Evolutionary conservation across 192 early-diverging fungal species (phyloP), one percentile per base, ranked within the genome.

Genomic region (Spizellomyces punctatus): DNA sequence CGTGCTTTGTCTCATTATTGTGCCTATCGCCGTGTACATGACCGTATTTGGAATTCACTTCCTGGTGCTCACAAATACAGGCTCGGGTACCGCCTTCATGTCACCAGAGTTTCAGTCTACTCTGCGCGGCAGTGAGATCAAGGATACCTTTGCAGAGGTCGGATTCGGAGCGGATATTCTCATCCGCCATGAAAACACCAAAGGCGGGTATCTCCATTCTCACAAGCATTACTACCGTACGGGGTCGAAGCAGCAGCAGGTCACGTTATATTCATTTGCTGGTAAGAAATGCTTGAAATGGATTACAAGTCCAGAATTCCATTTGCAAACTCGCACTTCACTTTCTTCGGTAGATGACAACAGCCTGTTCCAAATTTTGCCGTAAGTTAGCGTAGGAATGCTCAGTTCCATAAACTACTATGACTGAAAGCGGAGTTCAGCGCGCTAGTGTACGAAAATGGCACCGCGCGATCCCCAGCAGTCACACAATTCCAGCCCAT

Each of bases 121-220:
- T 0, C 66, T 87, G 46, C 46, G 67, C 5, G 84, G 84, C 14
- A 76, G 66, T 63, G 75, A 76, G 43, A 69, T 83, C 43, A 42
- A 49, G 46, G 58, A 82, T 14, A 76, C 85, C 8, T 77, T 64
- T 9, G 62, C 65, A 86, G 91, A 85, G 60, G 78, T 92, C 48
- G 88, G 83, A 1, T 91, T 82, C 72, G 89, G 88, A 14, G 87
- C 90, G 1, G 69, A 58, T 6, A 60, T 94, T 55, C 73, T 84
- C 41, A 77, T 94, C 48, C 80, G 88, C 10, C 93, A 94, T 77
- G 72, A 86, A 12, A 88, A 74, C 36, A 92, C 90, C 8, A 79
- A 84, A 17, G 93, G 93, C 7, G 91, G 91, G 14, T 93, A 90
- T 69, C 69, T 94, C 36, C 93, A 94, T 55, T 93, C 91, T 8